phyloP scores from a whole-genome alignment of 176 grass and related monocot species.

The Bolboschoenus planiculmis region DNA sequence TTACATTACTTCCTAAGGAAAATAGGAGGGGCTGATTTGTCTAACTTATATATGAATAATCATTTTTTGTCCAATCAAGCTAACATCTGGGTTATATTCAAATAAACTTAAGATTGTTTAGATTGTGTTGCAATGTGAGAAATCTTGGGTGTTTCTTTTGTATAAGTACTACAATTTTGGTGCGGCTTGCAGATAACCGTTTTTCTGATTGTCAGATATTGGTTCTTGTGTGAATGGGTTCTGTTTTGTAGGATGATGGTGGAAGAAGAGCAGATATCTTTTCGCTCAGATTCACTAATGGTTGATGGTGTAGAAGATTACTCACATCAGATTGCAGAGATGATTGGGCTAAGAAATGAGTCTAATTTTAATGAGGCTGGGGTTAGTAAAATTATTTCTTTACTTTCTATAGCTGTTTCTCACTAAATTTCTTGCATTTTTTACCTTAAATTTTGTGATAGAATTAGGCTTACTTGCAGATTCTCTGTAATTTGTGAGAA shows the following conservation, averaged over 20 bases:
- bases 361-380: conserved; percentile 95
- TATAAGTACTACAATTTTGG: background rate
- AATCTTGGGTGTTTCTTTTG: background rate
- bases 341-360: conserved; percentile 91
- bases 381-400: conserved; percentile 36
- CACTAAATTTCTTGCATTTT: background rate
- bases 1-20: background rate
- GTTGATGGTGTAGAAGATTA: conserved; percentile 93
- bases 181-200: background rate
- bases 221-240: conserved; percentile 19
- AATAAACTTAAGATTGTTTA: background rate
- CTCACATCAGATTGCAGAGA: conserved; percentile 90
- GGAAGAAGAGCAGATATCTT: conserved; percentile 98
- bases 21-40: background rate
- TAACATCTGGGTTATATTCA: background rate
- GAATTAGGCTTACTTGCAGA: background rate
- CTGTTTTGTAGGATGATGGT: conserved; percentile 89
- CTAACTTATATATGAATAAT: background rate
- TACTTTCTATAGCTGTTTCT: background rate
- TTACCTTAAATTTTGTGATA: background rate
- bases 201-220: background rate
- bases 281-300: conserved; percentile 77
- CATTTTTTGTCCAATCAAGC: background rate
- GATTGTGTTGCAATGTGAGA: background rate
- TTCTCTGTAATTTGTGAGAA: background rate